Evolutionary conservation across 306 rosid species (phyloP), one percentile per base, ranked within the genome.

Genomic region (Morella rubra): DNA sequence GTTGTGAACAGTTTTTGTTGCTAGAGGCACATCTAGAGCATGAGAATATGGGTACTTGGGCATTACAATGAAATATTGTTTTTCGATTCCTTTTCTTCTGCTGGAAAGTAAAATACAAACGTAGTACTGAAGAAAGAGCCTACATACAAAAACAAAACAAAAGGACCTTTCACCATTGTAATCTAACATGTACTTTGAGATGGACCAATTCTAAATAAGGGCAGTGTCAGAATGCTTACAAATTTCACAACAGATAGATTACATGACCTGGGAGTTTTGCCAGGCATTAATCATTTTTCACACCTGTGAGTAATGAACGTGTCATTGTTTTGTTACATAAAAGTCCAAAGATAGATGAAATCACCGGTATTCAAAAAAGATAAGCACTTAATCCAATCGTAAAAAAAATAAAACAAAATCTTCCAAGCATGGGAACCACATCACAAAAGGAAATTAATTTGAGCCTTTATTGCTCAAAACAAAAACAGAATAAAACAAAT

Each of bases 221-320:
- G 44, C 16, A 27, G 44, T 42, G 22, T 24, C 18, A 37, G 58
- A 76, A 76, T 66, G 72, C 55, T 72, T 42, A 64, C 61, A 54
- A 22, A 8, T 46, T 73, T 72, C 44, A 22, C 50, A 52, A 14
- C 11, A n/a, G 45, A 62, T 47, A 72, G 61, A 53, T 58, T 56
- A 59, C 44, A 24, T 12, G 37, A 56, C 54, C 42, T 0, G 19
- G 27, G 44, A 47, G 65, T 22, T 14, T 72, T 56, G 20, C 41
- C 27, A 14, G 22, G 49, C 64, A 53, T 69, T 45, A 82, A 74
- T 78, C 70, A 27, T 60, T 42, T 77, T 61, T 51, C 12, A 72
- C 37, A 74, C 82, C 85, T 82, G 79, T 45, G 51, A 78, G 40
- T 8, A 12, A 72, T 15, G 50, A 15, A 56, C 8, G 41, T 52